Conservation (phyloP, 495 filamentous ascomycete species). For the Lasiosphaeria miniovina region DNA sequence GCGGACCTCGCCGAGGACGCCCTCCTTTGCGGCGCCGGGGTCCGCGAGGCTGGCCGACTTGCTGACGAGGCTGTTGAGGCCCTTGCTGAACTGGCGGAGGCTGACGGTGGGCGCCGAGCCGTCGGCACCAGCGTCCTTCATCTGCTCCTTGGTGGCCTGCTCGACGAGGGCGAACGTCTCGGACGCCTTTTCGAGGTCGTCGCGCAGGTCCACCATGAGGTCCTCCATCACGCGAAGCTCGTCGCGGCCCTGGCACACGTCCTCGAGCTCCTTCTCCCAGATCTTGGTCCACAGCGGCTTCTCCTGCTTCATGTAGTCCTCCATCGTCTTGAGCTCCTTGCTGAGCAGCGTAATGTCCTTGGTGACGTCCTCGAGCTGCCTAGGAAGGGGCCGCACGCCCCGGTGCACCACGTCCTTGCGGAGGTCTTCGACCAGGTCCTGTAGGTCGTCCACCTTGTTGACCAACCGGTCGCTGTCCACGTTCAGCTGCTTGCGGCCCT, state of each 20-base stretch:
- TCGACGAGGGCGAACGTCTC: conserved; percentile 94
- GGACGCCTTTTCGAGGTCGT: conserved; percentile 90
- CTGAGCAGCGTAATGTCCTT: conserved; percentile 80
- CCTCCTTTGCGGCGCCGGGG: conserved; percentile 79
- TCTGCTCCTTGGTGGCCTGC: conserved; percentile 93
- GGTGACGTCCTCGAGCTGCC: conserved; percentile 81
- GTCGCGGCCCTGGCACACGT: conserved; percentile 92
- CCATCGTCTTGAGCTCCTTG: conserved; percentile 90
- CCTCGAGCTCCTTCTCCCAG: conserved; percentile 93
- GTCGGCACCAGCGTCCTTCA: conserved; percentile 60
- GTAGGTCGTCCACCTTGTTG: conserved; percentile 87
- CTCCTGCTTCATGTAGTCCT: conserved; percentile 85
- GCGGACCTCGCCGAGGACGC: conserved; percentile 87
- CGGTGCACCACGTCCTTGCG: conserved; percentile 94
- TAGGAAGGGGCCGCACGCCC: conserved; percentile 87
- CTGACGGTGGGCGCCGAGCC: conserved; percentile 33
- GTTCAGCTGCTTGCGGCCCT: conserved; percentile 78
- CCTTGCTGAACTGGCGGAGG: conserved; percentile 53
- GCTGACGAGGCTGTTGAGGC: conserved; percentile 52
- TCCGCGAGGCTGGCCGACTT: conserved; percentile 60
- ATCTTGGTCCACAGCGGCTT: conserved; percentile 97
- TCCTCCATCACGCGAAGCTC: conserved; percentile 93
- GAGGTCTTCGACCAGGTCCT: conserved; percentile 93
- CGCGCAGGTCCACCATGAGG: conserved; percentile 82
- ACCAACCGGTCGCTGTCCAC: conserved; percentile 86